Evolutionary conservation across 2,329 filamentous ascomycete species (phyloP).

Genomic region (Colletotrichum sp.): DNA sequence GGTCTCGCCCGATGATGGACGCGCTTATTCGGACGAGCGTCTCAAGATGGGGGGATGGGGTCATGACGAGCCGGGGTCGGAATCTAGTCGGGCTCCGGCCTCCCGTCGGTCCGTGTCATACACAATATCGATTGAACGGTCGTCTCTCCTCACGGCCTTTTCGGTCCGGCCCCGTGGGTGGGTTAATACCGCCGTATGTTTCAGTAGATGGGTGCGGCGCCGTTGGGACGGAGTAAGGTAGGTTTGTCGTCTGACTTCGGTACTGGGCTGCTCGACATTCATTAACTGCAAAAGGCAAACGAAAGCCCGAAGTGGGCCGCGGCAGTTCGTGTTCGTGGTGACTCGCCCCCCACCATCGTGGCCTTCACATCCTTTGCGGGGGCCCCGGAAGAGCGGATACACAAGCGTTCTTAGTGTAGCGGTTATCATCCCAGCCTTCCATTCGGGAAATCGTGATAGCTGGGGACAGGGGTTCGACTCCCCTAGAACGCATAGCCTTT

Average conservation of each 20-base stretch:
- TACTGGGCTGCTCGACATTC: not conserved
- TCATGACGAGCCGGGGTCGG: not conserved
- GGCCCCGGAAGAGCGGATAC: fast-evolving
- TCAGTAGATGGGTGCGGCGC: not conserved
- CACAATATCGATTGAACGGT: not conserved
- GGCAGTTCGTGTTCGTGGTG: not conserved
- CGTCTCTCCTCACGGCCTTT: not conserved
- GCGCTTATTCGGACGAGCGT: not conserved
- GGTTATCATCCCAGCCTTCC: not conserved
- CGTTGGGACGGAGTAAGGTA: fast-evolving
- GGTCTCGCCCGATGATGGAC: not conserved
- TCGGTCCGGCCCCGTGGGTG: not conserved
- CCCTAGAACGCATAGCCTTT: not conserved
- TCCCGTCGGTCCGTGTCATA: not conserved
- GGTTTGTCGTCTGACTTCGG: not conserved
- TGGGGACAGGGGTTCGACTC: not conserved
- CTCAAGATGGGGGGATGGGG: not conserved
- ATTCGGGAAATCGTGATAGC: not conserved
- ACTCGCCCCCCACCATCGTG: not conserved
- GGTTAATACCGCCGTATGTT: not conserved
- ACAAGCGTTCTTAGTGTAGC: not conserved
- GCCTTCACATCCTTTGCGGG: not conserved
- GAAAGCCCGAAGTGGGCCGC: not conserved
- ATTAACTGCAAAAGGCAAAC: not conserved
- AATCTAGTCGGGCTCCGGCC: not conserved